These are phyloP conservation scores for Beauveria australis DNA, from an alignment of 2,329 filamentous ascomycete species.

Conservation along the genomic window DNA sequence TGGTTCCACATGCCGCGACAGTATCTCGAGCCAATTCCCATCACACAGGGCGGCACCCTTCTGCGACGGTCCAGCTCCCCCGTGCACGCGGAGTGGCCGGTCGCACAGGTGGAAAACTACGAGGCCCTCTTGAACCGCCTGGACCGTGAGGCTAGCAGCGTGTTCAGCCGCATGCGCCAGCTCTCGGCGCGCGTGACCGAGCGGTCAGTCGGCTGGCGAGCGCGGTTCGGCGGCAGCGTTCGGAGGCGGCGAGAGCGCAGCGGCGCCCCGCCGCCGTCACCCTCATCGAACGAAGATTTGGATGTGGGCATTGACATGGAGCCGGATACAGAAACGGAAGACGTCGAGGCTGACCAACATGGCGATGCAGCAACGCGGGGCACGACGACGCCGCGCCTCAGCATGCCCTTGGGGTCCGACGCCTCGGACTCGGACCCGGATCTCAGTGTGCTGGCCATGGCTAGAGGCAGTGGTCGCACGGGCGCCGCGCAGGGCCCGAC, in stretches of 20 bases:
- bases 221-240: background rate
- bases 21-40: background rate
- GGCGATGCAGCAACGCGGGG: slow-evolving; percentile 20
- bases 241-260: background rate
- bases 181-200: slow-evolving; percentile 1
- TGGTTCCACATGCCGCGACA: background rate
- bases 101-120: background rate
- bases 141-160: background rate
- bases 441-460: slow-evolving; percentile 28
- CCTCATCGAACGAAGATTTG: background rate
- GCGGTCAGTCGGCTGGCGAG: background rate
- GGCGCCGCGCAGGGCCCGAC: background rate
- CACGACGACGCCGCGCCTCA: slow-evolving; percentile 24
- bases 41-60: background rate
- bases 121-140: background rate
- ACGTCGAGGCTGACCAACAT: background rate
- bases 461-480: slow-evolving; percentile 17
- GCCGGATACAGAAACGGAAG: background rate
- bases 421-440: slow-evolving; percentile 29
- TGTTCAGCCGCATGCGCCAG: background rate
- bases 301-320: background rate
- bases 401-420: slow-evolving; percentile 29
- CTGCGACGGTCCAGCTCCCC: background rate
- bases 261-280: background rate
- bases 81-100: background rate